Conservation (phyloP, 495 filamentous ascomycete species). For the Neohortaea acidophila region DNA sequence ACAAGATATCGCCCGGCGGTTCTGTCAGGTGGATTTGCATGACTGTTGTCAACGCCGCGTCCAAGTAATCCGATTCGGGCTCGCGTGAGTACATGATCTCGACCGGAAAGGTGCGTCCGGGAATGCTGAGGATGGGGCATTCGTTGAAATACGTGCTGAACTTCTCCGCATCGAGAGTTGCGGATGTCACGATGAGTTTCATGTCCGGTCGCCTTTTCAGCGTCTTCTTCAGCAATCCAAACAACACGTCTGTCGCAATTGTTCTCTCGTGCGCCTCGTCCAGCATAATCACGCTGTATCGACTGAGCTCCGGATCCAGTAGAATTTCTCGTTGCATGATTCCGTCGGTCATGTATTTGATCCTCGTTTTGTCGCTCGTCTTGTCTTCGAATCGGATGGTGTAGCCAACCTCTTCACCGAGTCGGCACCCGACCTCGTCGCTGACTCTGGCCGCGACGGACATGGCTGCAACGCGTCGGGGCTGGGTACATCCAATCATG, state of each 20-base stretch:
- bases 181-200: conserved; percentile 88
- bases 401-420: conserved; percentile 91
- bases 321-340: conserved; percentile 94
- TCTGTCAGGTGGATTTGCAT: conserved; percentile 97
- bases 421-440: conserved; percentile 82
- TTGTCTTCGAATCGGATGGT: conserved; percentile 96
- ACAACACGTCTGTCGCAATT: conserved; percentile 89
- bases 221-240: conserved; percentile 88
- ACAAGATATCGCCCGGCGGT: conserved; percentile 75
- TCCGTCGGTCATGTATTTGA: conserved; percentile 99
- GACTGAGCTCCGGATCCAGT: conserved; percentile 69
- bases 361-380: conserved; percentile 75
- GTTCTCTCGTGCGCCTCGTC: conserved; percentile 97
- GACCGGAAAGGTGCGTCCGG: conserved; percentile 85
- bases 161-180: conserved; percentile 92
- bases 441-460: conserved; percentile 92
- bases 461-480: conserved; percentile 92
- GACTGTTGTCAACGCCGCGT: conserved; percentile 85
- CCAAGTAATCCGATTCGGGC: conserved; percentile 90
- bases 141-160: conserved; percentile 91
- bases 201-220: conserved; percentile 72
- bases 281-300: conserved; percentile 93
- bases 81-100: conserved; percentile 89
- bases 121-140: conserved; percentile 91
- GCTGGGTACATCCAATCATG: conserved; percentile 94